Conservation (phyloP, 2,329 filamentous ascomycete species). For the Chaetothyriales sp. region DNA sequence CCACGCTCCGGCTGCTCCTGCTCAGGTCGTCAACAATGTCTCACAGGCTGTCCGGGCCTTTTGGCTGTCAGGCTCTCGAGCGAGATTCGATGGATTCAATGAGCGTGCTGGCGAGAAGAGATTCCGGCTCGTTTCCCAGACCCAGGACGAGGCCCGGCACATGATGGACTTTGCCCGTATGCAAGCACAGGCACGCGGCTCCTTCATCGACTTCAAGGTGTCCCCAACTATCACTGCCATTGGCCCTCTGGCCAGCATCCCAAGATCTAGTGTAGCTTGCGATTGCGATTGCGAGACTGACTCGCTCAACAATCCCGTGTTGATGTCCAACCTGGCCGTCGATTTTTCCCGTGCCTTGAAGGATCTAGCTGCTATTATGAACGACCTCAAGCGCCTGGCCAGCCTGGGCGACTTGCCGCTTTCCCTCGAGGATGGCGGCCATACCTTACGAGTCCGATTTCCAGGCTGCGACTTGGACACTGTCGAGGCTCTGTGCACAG, state of each 20-base stretch:
- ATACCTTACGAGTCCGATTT: conserved; percentile 67
- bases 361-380: conserved; percentile 64
- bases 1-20: conserved; percentile 68
- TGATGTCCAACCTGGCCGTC: conserved; percentile 69
- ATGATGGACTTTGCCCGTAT: conserved; percentile 43
- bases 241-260: conserved; percentile 45
- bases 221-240: conserved; percentile 84
- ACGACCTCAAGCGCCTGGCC: conserved; percentile 67
- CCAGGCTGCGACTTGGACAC: conserved; percentile 76
- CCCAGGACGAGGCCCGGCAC: conserved; percentile 59
- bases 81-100: conserved; percentile 68
- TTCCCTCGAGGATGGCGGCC: conserved; percentile 50
- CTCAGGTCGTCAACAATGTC: conserved; percentile 90
- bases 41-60: conserved; percentile 85
- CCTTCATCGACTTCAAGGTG: conserved; percentile 76
- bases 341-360: conserved; percentile 82
- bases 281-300: conserved; percentile 20
- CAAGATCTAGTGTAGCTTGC: conserved; percentile 16
- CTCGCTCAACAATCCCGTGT: conserved; percentile 66
- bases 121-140: conserved; percentile 61
- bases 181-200: conserved; percentile 46
- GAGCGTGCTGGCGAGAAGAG: conserved; percentile 56
- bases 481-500: conserved; percentile 70
- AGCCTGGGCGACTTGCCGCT: conserved; percentile 73
- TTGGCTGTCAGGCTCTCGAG: conserved; percentile 78